These are phyloP conservation scores for Phascolomyces articulosus DNA, from an alignment of 371 early-diverging fungal genomes.

Conservation along the genomic window DNA sequence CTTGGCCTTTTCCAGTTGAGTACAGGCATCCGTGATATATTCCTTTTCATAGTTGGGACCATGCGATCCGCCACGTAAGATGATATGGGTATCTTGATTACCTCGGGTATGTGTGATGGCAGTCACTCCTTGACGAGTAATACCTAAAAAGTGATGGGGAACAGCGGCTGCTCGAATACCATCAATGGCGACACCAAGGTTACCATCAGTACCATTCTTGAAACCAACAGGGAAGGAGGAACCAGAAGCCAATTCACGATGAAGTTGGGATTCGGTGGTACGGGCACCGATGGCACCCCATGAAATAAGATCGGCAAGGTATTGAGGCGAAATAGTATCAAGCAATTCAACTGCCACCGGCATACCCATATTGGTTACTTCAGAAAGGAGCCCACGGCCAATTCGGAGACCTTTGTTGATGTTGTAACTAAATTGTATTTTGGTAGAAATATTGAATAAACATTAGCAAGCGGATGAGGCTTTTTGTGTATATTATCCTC, in stretches of 20 bases:
- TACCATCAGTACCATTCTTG: constrained; percentile 95
- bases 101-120: constrained; percentile 89
- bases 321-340: constrained; percentile 95
- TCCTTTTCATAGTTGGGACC: constrained; percentile 83
- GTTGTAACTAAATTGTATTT: constrained; percentile 55
- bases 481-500: too few relatives aligned
- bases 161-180: constrained; percentile 87
- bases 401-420: constrained; percentile 92
- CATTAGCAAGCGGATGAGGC: too few relatives aligned
- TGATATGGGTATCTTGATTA: constrained; percentile 61
- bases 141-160: constrained; percentile 89
- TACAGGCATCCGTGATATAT: constrained; percentile 50
- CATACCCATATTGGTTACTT: constrained; percentile 79
- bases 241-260: constrained; percentile 94
- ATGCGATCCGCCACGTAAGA: constrained; percentile 71
- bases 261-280: constrained; percentile 92
- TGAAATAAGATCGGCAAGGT: constrained; percentile 86
- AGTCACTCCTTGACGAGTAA: constrained; percentile 91
- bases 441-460: too few relatives aligned
- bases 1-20: constrained; percentile 56
- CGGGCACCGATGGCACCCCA: constrained; percentile 97
- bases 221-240: constrained; percentile 94
- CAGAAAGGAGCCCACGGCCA: constrained; percentile 77
- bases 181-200: constrained; percentile 83
- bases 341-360: constrained; percentile 90